Conservation (phyloP, 139 green algal species). For the Volvox reticuliferus region DNA sequence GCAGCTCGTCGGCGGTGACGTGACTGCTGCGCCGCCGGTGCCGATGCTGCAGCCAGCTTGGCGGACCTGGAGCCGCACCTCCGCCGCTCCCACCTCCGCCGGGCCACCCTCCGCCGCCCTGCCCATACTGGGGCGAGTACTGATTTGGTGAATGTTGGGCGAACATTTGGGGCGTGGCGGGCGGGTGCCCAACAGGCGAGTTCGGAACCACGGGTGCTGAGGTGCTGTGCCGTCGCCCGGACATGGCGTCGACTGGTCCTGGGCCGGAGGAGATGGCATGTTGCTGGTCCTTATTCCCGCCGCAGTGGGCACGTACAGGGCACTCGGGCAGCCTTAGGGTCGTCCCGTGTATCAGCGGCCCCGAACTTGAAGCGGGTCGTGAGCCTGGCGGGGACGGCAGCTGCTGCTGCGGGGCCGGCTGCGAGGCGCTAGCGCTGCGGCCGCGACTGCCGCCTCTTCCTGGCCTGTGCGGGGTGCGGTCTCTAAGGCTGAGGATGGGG, state of each 20-base stretch:
- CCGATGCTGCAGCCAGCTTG: background rate
- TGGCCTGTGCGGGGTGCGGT: too few relatives aligned
- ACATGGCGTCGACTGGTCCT: too few relatives aligned
- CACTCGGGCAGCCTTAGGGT: background rate
- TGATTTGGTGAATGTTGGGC: background rate
- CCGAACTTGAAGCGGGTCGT: background rate
- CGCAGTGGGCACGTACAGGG: background rate
- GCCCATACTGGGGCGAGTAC: background rate
- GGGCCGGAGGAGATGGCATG: too few relatives aligned
- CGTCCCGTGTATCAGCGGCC: too few relatives aligned
- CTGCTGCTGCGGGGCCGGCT: background rate
- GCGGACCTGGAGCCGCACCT: too few relatives aligned
- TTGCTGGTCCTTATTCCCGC: too few relatives aligned
- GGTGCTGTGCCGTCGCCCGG: too few relatives aligned
- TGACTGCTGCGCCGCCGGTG: background rate
- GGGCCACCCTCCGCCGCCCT: background rate
- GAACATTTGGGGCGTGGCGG: too few relatives aligned
- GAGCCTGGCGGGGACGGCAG: background rate
- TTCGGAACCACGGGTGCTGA: too few relatives aligned
- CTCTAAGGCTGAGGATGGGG: too few relatives aligned
- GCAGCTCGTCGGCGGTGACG: slow-evolving; percentile 18
- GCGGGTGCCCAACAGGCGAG: too few relatives aligned
- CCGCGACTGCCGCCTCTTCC: too few relatives aligned
- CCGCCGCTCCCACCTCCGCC: background rate
- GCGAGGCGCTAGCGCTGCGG: background rate